Conservation (phyloP, 345 rosid genomes). For the Microthlaspi erraticum region DNA sequence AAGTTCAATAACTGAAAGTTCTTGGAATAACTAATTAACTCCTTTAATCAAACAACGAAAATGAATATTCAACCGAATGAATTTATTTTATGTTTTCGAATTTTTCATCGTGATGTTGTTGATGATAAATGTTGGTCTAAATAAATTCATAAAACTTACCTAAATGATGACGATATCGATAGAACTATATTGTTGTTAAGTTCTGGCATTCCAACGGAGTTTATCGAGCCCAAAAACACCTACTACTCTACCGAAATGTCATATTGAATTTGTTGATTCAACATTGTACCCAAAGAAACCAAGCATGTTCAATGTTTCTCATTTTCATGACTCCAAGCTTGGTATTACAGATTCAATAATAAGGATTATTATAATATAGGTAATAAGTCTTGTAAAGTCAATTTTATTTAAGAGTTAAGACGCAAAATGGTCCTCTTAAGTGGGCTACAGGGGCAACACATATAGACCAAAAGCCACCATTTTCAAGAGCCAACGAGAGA, state of each 20-base stretch:
- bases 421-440: constrained; percentile 33
- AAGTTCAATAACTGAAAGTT: constrained; percentile 27
- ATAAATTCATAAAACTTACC: background rate
- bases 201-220: background rate
- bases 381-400: constrained; percentile 23
- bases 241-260: constrained; percentile 5
- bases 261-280: constrained; percentile 13
- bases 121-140: background rate
- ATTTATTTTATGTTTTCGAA: background rate
- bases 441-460: constrained; percentile 28
- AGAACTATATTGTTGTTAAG: constrained; percentile 10
- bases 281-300: constrained; percentile 18
- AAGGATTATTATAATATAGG: constrained; percentile 1
- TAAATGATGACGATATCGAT: constrained; percentile 3
- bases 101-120: background rate
- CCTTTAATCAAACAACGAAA: background rate
- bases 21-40: constrained; percentile 3
- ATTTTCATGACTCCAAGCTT: constrained; percentile 32
- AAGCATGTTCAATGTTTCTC: constrained; percentile 41
- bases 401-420: constrained; percentile 22
- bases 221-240: background rate
- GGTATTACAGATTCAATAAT: constrained; percentile 7
- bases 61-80: background rate
- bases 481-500: constrained; percentile 34
- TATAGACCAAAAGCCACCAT: constrained; percentile 35